Evolutionary conservation across 768 basidiomycete species (phyloP), one percentile per base, ranked within the genome.

Genomic region (Sarcomyxa edulis): DNA sequence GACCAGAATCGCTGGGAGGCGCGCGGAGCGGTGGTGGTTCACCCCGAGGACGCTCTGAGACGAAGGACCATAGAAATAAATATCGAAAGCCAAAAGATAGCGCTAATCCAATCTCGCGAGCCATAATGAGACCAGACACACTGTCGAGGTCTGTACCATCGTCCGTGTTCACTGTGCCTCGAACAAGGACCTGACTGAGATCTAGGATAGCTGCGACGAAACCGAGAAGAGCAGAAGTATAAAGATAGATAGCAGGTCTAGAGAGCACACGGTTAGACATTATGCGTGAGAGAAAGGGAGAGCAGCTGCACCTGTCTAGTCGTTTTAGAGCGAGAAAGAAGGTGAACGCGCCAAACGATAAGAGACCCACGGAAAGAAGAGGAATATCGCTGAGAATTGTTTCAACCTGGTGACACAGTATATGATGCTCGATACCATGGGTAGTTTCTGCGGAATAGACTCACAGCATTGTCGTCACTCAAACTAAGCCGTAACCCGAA

Each of bases 51-150:
- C 78, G 68, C 41, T 67, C 66, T 11, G 75, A 70, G 28, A 81
- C 78, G 43, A 79, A 74, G 26, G 59, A 60, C 86, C 86, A 89
- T 45, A 78, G 78, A 50, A 78, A 86, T 11, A 87, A 51, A 50
- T 77, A 77, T 25, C 79, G 70, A 29, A 76, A 60, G 4, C 78
- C 78, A 29, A 72, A 53, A 7, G 83, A 74, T 15, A 84, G 47
- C 8, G 77, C 64, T 42, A 79, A 65, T 34, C 71, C 61, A 20
- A 80, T 60, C 53, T 87, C 86, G 25, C 84, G 76, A 4, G 72
- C 57, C 36, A 63, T 66, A 22, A 74, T 58, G 25, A 78, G 62
- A 10, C 60, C 66, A 6, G 52, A 44, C 27, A 67, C 55, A 18
- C 62, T 42, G 20, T 47, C 50, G 6, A 59, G 43, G 11, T 46